Base-by-base conservation (phyloP, 2,329 filamentous ascomycete genomes). In the Westerdykella aurantiaca region DNA sequence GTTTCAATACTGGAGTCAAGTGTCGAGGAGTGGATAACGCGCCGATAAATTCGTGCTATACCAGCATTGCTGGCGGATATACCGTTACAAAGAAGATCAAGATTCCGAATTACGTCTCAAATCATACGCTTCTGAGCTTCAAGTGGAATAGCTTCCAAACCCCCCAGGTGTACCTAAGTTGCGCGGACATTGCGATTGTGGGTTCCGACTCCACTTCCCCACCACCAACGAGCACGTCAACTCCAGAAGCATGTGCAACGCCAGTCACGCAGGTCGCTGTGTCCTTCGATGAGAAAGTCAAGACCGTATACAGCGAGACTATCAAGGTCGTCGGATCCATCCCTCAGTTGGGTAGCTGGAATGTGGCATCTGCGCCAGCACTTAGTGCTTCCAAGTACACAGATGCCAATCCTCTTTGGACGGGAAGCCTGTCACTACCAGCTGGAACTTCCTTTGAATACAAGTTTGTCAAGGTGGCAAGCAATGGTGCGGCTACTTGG, bases 241-340 rank as follows among this genome's bases (percentile, higher is more conserved):
- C 18, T 21, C 18, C 18, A 21, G 18, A 6, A 21, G 41, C 52
- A 7, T 63, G 60, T 13, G 50, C 61, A 14, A 58, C 58, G 1
- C 46, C 56, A 25, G 51, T 54, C 63, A 37, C 61, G 1, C 55
- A 46, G 1, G 57, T 63, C 16, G 48, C 56, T 33, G 62, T 75
- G n/a, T 63, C 64, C 4, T 76, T 77, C 60, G 63, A 69, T 42
- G 69, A 75, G 13, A 71, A 71, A 42, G 72, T 70, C 0, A 64
- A 64, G 0, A 77, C 74, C 0, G 68, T 69, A 42, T 72, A 60
- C 39, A 73, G 74, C 23, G 72, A 77, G 50, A 72, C 73, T 48
- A 49, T 77, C n/a, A 71, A 69, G 38, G 56, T 77, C 5, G 57
- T 68, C 0, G 74, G 74, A 21, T 68, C 67, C 48, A 58, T 67